Evolutionary conservation across 139 green algal genomes (phyloP).

Genomic region (Chlorokybus atmophyticus): DNA sequence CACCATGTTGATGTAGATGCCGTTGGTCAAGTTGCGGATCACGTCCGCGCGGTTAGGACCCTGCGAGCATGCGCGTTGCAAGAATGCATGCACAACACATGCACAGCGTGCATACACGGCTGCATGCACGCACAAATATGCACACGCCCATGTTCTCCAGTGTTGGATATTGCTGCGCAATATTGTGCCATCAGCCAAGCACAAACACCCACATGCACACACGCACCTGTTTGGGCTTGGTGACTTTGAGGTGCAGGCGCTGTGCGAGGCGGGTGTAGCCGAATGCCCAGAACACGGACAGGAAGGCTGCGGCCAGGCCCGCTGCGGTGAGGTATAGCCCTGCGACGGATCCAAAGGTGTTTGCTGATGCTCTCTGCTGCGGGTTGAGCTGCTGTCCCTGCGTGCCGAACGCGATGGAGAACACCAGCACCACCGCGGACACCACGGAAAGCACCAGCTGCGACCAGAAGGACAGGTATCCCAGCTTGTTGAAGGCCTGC

Average conservation of each 20-base stretch:
- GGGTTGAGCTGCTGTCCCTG: background rate
- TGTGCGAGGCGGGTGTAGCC: constrained; percentile 21
- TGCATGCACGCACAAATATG: too few relatives aligned
- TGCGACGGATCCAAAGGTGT: background rate
- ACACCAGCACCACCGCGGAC: constrained; percentile 80
- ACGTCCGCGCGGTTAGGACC: constrained; percentile 32
- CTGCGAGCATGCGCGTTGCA: constrained; percentile 9
- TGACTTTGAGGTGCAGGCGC: constrained; percentile 11
- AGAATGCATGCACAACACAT: background rate
- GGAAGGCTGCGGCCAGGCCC: constrained; percentile 76
- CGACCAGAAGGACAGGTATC: constrained; percentile 64
- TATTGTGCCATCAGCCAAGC: background rate
- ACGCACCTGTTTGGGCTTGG: constrained; percentile 20
- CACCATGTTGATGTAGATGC: constrained; percentile 63
- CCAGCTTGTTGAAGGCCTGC: constrained; percentile 14
- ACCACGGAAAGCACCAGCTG: constrained; percentile 81
- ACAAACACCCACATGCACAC: too few relatives aligned
- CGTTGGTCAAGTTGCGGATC: constrained; percentile 41
- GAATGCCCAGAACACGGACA: constrained; percentile 74
- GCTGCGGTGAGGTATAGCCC: constrained; percentile 70
- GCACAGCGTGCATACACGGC: too few relatives aligned
- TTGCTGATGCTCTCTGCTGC: background rate
- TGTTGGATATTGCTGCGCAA: background rate
- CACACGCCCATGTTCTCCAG: background rate
- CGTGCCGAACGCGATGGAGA: constrained; percentile 42